Evolutionary conservation across 306 rosid species (phyloP).

Genomic region (Oxytropis ochrocephala): DNA sequence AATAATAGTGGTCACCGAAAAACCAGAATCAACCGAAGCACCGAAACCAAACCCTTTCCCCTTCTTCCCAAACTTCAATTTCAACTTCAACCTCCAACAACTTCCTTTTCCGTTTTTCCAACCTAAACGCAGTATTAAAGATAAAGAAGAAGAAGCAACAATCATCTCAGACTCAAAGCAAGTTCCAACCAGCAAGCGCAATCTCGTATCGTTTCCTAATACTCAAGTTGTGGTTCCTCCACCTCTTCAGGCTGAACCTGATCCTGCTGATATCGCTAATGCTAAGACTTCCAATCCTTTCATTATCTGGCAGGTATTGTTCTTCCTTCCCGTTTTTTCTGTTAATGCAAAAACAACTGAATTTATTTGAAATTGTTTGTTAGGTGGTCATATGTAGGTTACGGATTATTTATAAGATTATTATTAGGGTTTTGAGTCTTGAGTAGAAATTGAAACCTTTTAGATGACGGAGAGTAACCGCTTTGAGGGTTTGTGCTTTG

Average conservation of each 20-base stretch:
- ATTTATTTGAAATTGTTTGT: neutral
- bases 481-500: neutral
- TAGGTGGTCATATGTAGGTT: neutral
- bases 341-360: neutral
- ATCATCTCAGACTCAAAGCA: neutral
- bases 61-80: slow-evolving; percentile 38
- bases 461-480: neutral
- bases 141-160: neutral
- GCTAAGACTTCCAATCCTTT: slow-evolving; percentile 63
- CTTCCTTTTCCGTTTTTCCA: slow-evolving; percentile 54
- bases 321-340: neutral
- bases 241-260: slow-evolving; percentile 46
- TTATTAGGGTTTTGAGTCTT: slow-evolving; percentile 4
- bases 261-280: slow-evolving; percentile 27
- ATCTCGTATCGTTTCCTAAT: slow-evolving; percentile 51
- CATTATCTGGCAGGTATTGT: slow-evolving; percentile 72
- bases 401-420: neutral
- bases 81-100: slow-evolving; percentile 19
- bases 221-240: slow-evolving; percentile 34
- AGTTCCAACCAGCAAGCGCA: slow-evolving; percentile 21
- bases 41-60: slow-evolving; percentile 29
- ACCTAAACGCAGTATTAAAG: neutral
- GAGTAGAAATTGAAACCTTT: neutral
- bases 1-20: slow-evolving; percentile 9
- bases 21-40: neutral